Evolutionary conservation across 1,139 yeast species (phyloP).

Genomic region (Petasospora fabianii): DNA sequence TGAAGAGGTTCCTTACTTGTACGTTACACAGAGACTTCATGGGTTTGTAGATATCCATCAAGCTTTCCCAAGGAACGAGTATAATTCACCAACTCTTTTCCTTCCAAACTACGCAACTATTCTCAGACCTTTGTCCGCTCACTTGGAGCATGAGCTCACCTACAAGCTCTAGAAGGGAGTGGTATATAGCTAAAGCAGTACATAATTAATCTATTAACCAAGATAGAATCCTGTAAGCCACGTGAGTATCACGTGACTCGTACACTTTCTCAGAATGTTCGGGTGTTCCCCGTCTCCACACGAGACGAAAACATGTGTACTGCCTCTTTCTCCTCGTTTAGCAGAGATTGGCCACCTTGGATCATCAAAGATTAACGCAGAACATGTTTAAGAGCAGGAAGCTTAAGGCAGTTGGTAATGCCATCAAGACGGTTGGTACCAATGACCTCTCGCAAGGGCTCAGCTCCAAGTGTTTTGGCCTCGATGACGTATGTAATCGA

Average conservation of each 20-base stretch:
- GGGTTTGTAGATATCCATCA: background rate
- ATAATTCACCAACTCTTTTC: background rate
- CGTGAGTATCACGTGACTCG: too few relatives aligned
- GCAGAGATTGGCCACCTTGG: too few relatives aligned
- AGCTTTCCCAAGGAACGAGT: background rate
- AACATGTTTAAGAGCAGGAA: slow-evolving; percentile 19
- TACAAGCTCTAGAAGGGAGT: too few relatives aligned
- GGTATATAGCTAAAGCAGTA: too few relatives aligned
- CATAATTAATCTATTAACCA: too few relatives aligned
- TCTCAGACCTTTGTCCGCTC: background rate
- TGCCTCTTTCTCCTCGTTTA: too few relatives aligned
- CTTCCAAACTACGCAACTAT: background rate
- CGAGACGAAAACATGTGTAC: too few relatives aligned
- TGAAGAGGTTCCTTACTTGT: too few relatives aligned
- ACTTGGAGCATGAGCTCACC: too few relatives aligned
- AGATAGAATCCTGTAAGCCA: too few relatives aligned
- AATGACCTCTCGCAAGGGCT: slow-evolving; percentile 38
- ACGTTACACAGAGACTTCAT: background rate
- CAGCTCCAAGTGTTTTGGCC: slow-evolving; percentile 36
- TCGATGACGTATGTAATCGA: slow-evolving; percentile 32
- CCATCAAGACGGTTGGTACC: slow-evolving; percentile 39
- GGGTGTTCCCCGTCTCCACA: too few relatives aligned
- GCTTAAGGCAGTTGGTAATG: slow-evolving; percentile 49
- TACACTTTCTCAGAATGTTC: too few relatives aligned
- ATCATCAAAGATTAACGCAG: background rate